Evolutionary conservation across 106 monocot genomes (phyloP).

Genomic region (Apostasia ramifera): DNA sequence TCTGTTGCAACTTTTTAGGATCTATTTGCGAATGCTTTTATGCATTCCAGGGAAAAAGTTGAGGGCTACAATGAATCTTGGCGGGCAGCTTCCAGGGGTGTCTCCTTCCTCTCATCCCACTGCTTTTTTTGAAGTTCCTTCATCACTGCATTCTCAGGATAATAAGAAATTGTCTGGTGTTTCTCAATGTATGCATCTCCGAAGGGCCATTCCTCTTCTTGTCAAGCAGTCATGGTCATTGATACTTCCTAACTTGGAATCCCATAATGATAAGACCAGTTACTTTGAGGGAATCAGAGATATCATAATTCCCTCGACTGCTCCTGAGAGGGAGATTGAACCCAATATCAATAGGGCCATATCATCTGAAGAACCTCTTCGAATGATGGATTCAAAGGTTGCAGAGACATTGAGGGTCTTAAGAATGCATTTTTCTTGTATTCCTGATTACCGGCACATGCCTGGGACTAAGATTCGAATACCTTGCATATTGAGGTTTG

Average conservation of each 20-base stretch:
- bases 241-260: slow-evolving; percentile 36
- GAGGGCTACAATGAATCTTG: slow-evolving; percentile 44
- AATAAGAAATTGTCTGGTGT: slow-evolving; percentile 33
- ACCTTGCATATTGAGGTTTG: slow-evolving; percentile 64
- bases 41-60: slow-evolving; percentile 89
- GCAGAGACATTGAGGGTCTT: slow-evolving; percentile 51
- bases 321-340: slow-evolving; percentile 17
- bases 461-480: slow-evolving; percentile 68
- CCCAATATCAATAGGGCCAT: slow-evolving; percentile 14
- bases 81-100: slow-evolving; percentile 44
- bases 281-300: slow-evolving; percentile 27
- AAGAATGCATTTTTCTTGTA: slow-evolving; percentile 54
- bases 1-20: slow-evolving; percentile 25
- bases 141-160: slow-evolving; percentile 34
- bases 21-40: slow-evolving; percentile 75
- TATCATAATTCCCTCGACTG: slow-evolving; percentile 9
- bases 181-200: slow-evolving; percentile 61
- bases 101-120: slow-evolving; percentile 49
- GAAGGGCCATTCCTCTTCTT: slow-evolving; percentile 48
- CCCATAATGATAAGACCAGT: slow-evolving; percentile 18
- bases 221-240: slow-evolving; percentile 89
- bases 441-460: slow-evolving; percentile 76
- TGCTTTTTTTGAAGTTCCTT: slow-evolving; percentile 54
- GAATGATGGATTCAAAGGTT: slow-evolving; percentile 65
- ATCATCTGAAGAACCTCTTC: slow-evolving; percentile 35